Evolutionary conservation across 306 rosid species (phyloP).

Genomic region (Castanea mollissima): DNA sequence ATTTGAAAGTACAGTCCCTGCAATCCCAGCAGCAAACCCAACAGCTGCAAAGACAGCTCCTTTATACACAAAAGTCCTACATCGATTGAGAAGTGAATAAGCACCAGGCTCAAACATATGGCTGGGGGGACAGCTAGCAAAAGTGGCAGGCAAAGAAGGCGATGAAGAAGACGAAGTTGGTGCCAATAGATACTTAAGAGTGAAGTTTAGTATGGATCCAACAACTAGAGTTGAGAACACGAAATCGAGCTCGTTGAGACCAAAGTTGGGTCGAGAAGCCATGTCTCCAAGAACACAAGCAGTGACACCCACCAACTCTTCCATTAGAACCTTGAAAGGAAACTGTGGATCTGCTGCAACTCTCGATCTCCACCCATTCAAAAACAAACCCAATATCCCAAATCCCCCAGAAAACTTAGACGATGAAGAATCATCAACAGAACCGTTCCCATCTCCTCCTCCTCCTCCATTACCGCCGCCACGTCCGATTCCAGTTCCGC

Average conservation of each 20-base stretch:
- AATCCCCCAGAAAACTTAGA: conserved; percentile 22
- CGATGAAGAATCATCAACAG: conserved; percentile 25
- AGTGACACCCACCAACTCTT: conserved; percentile 87
- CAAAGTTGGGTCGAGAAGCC: conserved; percentile 96
- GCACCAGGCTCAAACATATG: conserved; percentile 95
- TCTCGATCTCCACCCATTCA: conserved; percentile 88
- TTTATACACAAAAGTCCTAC: conserved; percentile 76
- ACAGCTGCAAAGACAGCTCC: conserved; percentile 73
- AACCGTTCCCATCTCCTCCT: conserved; percentile 20
- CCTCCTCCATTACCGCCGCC: conserved; percentile 28
- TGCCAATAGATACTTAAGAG: conserved; percentile 87
- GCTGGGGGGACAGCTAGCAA: conserved; percentile 75
- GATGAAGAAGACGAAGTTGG: conserved; percentile 58
- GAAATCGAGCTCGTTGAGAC: conserved; percentile 91
- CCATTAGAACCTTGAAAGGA: conserved; percentile 94
- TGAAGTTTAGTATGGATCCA: conserved; percentile 88
- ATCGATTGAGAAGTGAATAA: conserved; percentile 41
- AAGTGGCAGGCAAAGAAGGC: conserved; percentile 49
- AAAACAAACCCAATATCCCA: conserved; percentile 61
- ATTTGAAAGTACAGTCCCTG: conserved; percentile 76
- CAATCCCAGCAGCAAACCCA: conserved; percentile 80
- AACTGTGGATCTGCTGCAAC: conserved; percentile 99
- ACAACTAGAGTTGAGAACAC: conserved; percentile 95
- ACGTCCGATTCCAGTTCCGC: conserved; percentile 40
- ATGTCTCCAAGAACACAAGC: conserved; percentile 92